A percentile compares a stretch with the other conserved stretches of the same genome.
phyloP scores from a whole-genome alignment of 116 monocot species.

The Iris pallida region DNA sequence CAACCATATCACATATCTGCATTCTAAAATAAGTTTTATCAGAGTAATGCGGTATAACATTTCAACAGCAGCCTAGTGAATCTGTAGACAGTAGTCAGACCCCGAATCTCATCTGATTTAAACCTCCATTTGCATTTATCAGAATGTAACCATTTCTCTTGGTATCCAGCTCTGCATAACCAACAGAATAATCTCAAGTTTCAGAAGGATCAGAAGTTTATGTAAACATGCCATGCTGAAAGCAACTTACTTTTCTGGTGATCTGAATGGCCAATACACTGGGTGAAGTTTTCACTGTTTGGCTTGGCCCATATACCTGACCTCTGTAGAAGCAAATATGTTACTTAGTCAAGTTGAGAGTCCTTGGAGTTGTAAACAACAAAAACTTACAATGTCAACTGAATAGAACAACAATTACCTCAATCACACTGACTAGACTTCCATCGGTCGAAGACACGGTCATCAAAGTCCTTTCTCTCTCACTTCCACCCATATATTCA shows the following conservation, averaged over 20 bases:
- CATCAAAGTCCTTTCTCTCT: slow-evolving; percentile 62
- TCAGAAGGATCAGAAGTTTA: not conserved
- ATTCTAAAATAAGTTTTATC: slow-evolving; percentile 42
- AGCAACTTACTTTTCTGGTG: slow-evolving; percentile 52
- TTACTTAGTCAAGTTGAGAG: slow-evolving; percentile 6
- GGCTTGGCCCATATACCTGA: slow-evolving; percentile 85
- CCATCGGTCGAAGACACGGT: slow-evolving; percentile 32
- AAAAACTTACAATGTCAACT: not conserved
- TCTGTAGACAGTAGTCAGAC: slow-evolving; percentile 32
- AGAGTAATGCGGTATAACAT: slow-evolving; percentile 5
- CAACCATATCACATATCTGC: slow-evolving; percentile 99
- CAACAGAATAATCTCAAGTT: slow-evolving; percentile 6
- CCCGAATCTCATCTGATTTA: slow-evolving; percentile 99
- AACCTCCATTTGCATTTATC: slow-evolving; percentile 94
- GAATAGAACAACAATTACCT: slow-evolving; percentile 31
- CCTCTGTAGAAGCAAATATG: slow-evolving; percentile 32
- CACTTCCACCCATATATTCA: slow-evolving; percentile 35
- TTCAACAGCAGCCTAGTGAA: slow-evolving; percentile 12
- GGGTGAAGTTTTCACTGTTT: slow-evolving; percentile 55
- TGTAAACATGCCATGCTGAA: not conserved
- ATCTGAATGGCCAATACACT: slow-evolving; percentile 53
- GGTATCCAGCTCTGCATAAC: slow-evolving; percentile 53
- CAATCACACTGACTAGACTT: slow-evolving; percentile 17
- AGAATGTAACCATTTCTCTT: slow-evolving; percentile 86
- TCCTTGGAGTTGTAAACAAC: not conserved